These are phyloP conservation scores for Hordeum marinum DNA, from an alignment of 176 grass and related monocot species.

Conservation along the genomic window DNA sequence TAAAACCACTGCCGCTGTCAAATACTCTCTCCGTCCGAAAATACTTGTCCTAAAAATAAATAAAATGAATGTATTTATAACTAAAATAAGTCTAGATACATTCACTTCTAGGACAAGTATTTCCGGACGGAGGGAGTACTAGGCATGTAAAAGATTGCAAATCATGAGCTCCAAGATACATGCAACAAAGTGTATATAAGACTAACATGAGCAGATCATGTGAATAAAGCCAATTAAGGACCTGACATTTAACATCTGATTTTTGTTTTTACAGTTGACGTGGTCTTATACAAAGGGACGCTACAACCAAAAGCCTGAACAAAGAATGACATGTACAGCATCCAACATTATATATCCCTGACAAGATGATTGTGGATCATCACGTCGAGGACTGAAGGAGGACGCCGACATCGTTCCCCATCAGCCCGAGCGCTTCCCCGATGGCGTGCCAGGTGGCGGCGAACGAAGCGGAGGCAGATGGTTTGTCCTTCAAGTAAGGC, in stretches of 20 bases:
- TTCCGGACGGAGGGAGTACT: too few species aligned
- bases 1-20: background rate
- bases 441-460: background rate
- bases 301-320: background rate
- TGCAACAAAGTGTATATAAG: background rate
- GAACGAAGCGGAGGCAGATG: background rate
- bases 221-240: background rate
- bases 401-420: background rate
- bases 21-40: too few species aligned
- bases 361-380: background rate
- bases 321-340: background rate
- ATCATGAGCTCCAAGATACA: too few species aligned
- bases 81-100: too few species aligned
- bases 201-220: background rate
- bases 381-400: background rate
- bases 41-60: too few species aligned
- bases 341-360: background rate
- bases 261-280: background rate
- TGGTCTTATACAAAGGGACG: background rate
- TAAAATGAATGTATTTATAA: too few species aligned
- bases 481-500: conserved; percentile 51
- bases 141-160: too few species aligned
- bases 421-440: conserved; percentile 23
- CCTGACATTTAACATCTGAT: background rate
- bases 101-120: too few species aligned